Conservation (phyloP, 108 stramenopile genomes). For the Aurantiochytrium sp. region DNA sequence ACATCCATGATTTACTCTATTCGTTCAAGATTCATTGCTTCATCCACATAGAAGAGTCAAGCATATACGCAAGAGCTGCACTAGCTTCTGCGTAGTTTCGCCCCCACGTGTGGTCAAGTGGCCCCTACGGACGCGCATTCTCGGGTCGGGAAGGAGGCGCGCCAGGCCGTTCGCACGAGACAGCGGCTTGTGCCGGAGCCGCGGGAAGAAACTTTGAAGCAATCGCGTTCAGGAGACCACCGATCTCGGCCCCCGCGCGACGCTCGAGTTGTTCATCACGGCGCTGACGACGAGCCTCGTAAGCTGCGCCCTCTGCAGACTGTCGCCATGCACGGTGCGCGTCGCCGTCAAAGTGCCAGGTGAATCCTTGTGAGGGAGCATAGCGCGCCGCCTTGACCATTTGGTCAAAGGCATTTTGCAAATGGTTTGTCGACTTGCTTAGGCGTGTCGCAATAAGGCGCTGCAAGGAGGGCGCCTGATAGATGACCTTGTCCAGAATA, state of each 20-base stretch:
- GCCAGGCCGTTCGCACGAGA: no score
- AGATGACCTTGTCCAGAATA: constrained; percentile 43
- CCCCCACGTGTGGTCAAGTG: no score
- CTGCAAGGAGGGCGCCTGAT: constrained; percentile 39
- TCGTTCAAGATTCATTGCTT: no score
- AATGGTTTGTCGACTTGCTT: constrained; percentile 33
- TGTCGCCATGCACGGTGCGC: not conserved
- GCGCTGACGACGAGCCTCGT: not conserved
- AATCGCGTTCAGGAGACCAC: not conserved
- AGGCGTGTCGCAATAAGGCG: constrained; percentile 38
- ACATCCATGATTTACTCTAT: no score
- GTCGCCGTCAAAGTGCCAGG: constrained; percentile 16
- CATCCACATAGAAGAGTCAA: no score
- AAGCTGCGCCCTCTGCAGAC: not conserved
- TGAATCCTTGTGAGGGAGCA: not conserved
- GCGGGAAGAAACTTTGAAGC: not conserved
- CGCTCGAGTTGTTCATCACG: constrained; percentile 6
- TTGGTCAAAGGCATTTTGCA: constrained; percentile 36
- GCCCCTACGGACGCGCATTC: no score
- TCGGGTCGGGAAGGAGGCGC: no score
- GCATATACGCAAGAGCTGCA: no score
- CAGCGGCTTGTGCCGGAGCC: no score
- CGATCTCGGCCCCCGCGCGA: not conserved
- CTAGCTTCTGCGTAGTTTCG: no score
- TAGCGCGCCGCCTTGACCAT: not conserved